Base-by-base conservation (phyloP, 176 grass and related monocot species). In the Triticum turgidum region DNA sequence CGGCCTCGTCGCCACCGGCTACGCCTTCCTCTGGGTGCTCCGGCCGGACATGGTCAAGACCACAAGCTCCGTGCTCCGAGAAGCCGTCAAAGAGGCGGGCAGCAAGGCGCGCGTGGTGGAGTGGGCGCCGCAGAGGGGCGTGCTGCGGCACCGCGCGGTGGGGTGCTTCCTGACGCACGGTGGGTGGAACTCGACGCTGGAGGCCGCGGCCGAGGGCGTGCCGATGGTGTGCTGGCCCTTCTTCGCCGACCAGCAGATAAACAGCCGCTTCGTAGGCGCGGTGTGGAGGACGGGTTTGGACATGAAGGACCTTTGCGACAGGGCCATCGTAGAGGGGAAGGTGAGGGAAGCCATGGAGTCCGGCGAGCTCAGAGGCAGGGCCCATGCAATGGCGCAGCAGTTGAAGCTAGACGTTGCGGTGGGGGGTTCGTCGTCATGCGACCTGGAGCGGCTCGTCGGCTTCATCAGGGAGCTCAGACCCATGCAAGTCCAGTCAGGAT, bases 191-290 rank as follows among this genome's bases (percentile, higher is more conserved):
- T 63, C 61, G 3, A 63, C 61, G 3, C n/a, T 63, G 61, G 61
- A 63, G 61, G 61, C 22, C n/a, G 61, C 22, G 9, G 22, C 62
- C 54, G 51, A 54, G 22, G 91, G 85, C 30, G 85, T 90, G 58
- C 64, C 85, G 4, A 85, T 85, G 88, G 25, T 93, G 59, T 73
- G 87, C 27, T 93, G 91, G 91, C 91, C 91, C 1, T 93, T 93
- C 85, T 93, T 93, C 65, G 82, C 85, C 0, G 91, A 93, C 78
- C 91, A 93, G 72, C 88, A 90, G 85, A 93, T 64, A 0, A 92
- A 89, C 79, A 89, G 87, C 76, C 54, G 70, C 20, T 92, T 84
- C 41, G 18, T 65, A 14, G 84, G 85, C 74, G 62, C 41, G 12
- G 80, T 87, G 38, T 93, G 85, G 91, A 82, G 63, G 27, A 87